A percentile compares a stretch with the other conserved stretches of the same genome.
Conservation (phyloP, 306 rosid species). For the Castanea crenata region DNA sequence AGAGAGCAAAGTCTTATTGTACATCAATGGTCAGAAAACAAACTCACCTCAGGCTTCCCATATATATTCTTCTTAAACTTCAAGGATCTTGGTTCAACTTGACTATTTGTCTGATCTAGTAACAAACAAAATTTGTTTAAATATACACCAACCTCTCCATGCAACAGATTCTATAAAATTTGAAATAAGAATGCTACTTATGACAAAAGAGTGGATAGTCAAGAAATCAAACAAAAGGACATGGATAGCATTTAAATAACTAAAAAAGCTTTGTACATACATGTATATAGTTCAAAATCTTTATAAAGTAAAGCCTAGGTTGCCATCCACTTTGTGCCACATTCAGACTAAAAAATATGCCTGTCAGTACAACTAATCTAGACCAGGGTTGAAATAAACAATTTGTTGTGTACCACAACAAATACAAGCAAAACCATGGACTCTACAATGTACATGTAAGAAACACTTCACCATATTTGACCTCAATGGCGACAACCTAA, state of each 20-base stretch:
- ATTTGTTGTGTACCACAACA: neutral
- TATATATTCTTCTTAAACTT: slow-evolving; percentile 66
- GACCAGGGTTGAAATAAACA: neutral
- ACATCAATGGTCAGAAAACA: slow-evolving; percentile 17
- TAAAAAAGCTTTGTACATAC: neutral
- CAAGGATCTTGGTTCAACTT: slow-evolving; percentile 60
- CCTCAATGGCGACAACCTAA: neutral
- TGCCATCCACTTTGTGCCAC: neutral
- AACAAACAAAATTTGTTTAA: slow-evolving; percentile 38
- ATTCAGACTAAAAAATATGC: neutral
- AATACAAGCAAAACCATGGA: neutral
- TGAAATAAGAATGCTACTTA: neutral
- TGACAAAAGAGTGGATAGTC: slow-evolving; percentile 4
- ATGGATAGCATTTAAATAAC: neutral
- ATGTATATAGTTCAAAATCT: neutral
- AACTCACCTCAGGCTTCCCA: slow-evolving; percentile 90
- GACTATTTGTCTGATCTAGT: slow-evolving; percentile 64
- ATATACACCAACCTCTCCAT: slow-evolving; percentile 17
- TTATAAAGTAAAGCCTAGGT: neutral
- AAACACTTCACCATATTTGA: neutral
- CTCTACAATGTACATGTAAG: neutral
- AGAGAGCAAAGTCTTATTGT: neutral
- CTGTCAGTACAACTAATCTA: neutral
- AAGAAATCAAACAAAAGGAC: neutral
- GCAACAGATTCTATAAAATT: neutral